Evolutionary conservation across 148 eudicot genomes (phyloP), one percentile per base, ranked within the genome.

Genomic region (Dysphania ambrosioides): DNA sequence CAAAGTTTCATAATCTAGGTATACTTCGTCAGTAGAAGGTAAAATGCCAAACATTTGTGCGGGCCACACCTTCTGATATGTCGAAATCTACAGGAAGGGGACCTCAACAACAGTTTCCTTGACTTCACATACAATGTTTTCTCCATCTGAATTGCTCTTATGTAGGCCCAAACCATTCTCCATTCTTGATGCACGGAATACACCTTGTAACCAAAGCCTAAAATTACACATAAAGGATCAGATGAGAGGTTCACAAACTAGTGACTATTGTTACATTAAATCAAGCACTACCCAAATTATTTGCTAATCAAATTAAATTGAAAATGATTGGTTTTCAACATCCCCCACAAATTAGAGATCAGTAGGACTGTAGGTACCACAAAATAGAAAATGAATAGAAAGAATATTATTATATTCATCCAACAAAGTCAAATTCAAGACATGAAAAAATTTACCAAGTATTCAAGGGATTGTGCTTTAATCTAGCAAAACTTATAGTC

Each of bases 151-250:
- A 13, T 68, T 36, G 15, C 32, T 53, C 18, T 53, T 62, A 35
- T 67, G 74, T 77, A 68, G 38, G 30, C 57, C n/a, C 65, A 68
- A 62, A 40, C 77, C 79, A 70, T 82, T 80, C 42, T 55, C 71
- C 60, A 38, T 73, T 68, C 55, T 40, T 38, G 63, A 6, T 7
- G 77, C 62, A 44, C 74, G 67, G 73, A 95, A 95, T 7, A 87
- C 97, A 66, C 97, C 96, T 88, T 95, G 98, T 78, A 95, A 82
- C 97, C 98, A 94, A 56, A 97, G 93, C 89, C 98, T 95, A 81
- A 58, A 77, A 80, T 74, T 64, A 72, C 64, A 77, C 24, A 69
- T n/a, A 62, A 59, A 47, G 27, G 16, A 40, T 79, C 62, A 74
- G 51, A 72, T n/a, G 41, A 64, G 42, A 64, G 65, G 36, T 30